Conservation (phyloP, 2,329 filamentous ascomycete genomes). For the Aspergillus sp. region DNA sequence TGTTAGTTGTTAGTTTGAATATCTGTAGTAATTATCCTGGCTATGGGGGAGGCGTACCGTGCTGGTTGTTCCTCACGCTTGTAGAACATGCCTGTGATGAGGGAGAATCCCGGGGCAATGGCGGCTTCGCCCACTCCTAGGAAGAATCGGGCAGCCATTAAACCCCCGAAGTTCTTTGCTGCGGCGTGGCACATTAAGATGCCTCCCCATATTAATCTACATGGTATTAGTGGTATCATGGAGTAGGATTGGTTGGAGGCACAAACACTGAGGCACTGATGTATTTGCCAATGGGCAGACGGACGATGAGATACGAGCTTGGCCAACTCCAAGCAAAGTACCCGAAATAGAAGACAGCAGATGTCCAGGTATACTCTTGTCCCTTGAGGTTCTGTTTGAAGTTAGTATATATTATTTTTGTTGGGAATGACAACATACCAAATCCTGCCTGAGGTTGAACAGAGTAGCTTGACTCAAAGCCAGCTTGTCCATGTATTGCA, state of each 20-base stretch:
- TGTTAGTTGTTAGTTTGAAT: background rate
- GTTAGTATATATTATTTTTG: constrained; percentile 2
- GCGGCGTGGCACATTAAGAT: constrained; percentile 37
- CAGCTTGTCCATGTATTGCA: constrained; percentile 35
- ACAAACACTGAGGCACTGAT: constrained; percentile 34
- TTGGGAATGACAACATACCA: constrained; percentile 17
- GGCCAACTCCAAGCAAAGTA: constrained; percentile 44
- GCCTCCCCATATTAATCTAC: constrained; percentile 35
- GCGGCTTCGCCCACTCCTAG: constrained; percentile 33
- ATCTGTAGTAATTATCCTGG: too few species aligned
- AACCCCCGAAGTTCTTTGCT: constrained; percentile 29
- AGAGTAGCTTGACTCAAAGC: constrained; percentile 34
- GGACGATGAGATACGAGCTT: constrained; percentile 41
- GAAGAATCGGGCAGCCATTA: constrained; percentile 47
- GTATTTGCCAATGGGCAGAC: constrained; percentile 32
- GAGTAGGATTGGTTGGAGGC: constrained; percentile 2
- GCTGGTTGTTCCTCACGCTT: constrained; percentile 37
- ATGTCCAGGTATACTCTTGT: constrained; percentile 34
- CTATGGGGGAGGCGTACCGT: constrained; percentile 10
- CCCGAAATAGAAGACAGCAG: constrained; percentile 39
- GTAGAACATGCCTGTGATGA: constrained; percentile 43
- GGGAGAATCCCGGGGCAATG: constrained; percentile 37
- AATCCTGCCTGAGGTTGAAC: constrained; percentile 28
- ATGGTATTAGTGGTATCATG: constrained; percentile 26
- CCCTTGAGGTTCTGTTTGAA: constrained; percentile 26